A percentile compares a stretch with the other conserved stretches of the same genome.
Evolutionary conservation across 257 asterid species (phyloP).

Genomic region (Dorcoceras hygrometricum): DNA sequence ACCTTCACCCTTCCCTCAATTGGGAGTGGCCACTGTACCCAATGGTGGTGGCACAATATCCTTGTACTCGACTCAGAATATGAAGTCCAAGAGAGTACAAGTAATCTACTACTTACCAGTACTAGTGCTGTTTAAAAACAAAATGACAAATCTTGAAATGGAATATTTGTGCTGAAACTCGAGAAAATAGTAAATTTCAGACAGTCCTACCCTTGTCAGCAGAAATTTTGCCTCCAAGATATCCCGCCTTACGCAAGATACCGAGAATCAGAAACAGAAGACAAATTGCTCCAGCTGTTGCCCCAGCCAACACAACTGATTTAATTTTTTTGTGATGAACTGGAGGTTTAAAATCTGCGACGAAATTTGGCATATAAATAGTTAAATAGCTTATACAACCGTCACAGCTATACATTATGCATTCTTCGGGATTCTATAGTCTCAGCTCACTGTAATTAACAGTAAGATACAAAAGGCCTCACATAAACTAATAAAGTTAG

Average conservation of each 20-base stretch:
- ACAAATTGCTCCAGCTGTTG: constrained; percentile 48
- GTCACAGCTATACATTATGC: background rate
- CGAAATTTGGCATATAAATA: background rate
- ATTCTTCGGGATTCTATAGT: background rate
- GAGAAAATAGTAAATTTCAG: constrained; percentile 9
- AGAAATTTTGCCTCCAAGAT: constrained; percentile 45
- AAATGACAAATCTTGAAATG: background rate
- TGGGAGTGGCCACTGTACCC: background rate
- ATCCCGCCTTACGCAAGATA: constrained; percentile 40
- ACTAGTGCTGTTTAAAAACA: background rate
- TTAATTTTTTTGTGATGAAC: constrained; percentile 36
- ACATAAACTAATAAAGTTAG: background rate
- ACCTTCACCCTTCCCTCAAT: background rate
- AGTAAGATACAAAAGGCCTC: background rate
- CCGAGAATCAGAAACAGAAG: constrained; percentile 41
- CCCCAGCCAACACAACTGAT: constrained; percentile 38
- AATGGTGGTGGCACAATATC: background rate
- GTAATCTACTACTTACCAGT: background rate
- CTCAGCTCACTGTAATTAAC: background rate
- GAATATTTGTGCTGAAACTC: background rate
- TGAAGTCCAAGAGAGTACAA: background rate
- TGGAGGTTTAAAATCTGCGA: constrained; percentile 73
- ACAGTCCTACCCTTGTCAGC: constrained; percentile 52
- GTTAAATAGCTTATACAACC: background rate
- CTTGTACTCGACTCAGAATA: background rate